Percentiles rank a stretch among this genome's conserved stretches.
Evolutionary conservation across 371 early-diverging fungal genomes (phyloP).

Genomic region (Mortierella sp.): DNA sequence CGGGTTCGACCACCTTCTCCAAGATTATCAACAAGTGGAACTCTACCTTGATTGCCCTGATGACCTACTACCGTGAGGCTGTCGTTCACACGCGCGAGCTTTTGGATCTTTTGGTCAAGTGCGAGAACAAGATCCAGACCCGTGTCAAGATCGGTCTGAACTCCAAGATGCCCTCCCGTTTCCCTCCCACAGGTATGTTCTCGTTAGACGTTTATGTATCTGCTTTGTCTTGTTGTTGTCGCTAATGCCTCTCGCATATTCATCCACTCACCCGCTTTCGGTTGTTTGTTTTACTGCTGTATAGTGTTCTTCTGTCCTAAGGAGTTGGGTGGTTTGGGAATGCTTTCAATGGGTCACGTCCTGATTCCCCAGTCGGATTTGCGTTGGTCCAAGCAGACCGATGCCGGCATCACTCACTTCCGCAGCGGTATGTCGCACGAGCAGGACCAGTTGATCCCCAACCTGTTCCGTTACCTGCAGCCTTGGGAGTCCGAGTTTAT

Average conservation of each 20-base stretch:
- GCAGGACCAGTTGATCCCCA: slow-evolving; percentile 97
- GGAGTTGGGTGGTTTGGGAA: slow-evolving; percentile 99
- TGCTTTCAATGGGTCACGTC: slow-evolving; percentile 99
- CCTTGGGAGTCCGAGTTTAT: slow-evolving; percentile 99
- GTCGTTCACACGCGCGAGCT: slow-evolving; percentile 97
- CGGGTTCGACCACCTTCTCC: slow-evolving; percentile 97
- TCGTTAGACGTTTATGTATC: background rate
- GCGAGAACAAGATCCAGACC: slow-evolving; percentile 99
- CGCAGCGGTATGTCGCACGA: slow-evolving; percentile 98
- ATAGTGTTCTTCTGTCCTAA: slow-evolving; percentile 76
- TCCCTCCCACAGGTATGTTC: slow-evolving; percentile 88
- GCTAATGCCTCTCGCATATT: no score
- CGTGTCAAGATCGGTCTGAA: slow-evolving; percentile 99
- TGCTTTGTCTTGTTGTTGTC: background rate
- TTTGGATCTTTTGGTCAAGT: slow-evolving; percentile 95
- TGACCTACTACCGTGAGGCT: slow-evolving; percentile 99
- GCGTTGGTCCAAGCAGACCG: slow-evolving; percentile 97
- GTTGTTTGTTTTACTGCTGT: slow-evolving; percentile 59
- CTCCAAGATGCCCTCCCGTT: slow-evolving; percentile 99
- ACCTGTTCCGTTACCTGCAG: slow-evolving; percentile 97
- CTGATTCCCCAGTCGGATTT: slow-evolving; percentile 97
- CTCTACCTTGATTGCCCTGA: slow-evolving; percentile 94
- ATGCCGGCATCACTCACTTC: slow-evolving; percentile 98
- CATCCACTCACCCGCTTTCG: slow-evolving; percentile 62
- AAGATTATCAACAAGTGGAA: slow-evolving; percentile 99